Conservation (phyloP, 2,329 filamentous ascomycete species). For the Graphilbum ipis-grandicollis region DNA sequence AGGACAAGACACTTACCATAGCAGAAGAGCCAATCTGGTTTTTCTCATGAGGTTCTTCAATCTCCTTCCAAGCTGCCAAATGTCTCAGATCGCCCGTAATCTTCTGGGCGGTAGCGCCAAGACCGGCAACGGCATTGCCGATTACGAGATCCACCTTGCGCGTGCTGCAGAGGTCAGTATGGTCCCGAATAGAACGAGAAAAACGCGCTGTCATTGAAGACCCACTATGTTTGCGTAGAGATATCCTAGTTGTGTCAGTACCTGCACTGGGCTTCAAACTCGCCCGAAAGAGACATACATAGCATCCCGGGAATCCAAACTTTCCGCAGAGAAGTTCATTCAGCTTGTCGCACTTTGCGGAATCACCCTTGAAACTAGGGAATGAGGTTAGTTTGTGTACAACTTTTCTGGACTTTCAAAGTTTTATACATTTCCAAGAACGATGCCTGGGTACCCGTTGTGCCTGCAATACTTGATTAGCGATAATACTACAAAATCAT, state of each 20-base stretch:
- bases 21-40: conserved; percentile 57
- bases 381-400: too few species aligned
- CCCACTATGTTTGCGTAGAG: conserved; percentile 47
- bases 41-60: conserved; percentile 71
- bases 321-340: conserved; percentile 39
- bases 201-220: too few species aligned
- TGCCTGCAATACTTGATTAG: too few species aligned
- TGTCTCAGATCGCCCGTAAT: neutral
- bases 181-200: too few species aligned
- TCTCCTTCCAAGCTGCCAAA: conserved; percentile 49
- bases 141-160: conserved; percentile 70
- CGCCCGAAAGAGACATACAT: too few species aligned
- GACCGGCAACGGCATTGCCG: conserved; percentile 61
- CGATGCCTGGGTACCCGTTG: conserved; percentile 15
- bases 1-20: conserved; percentile 19
- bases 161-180: too few species aligned
- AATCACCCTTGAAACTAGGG: conserved; percentile 27
- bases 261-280: too few species aligned
- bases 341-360: conserved; percentile 31
- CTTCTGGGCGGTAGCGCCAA: conserved; percentile 44
- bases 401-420: too few species aligned
- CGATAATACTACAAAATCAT: too few species aligned
- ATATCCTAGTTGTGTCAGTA: too few species aligned
- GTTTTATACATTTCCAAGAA: conserved; percentile 24
- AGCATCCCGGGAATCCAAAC: conserved; percentile 31